phyloP scores from a whole-genome alignment of 2,329 filamentous ascomycete genomes.

The Xylariales sp. region DNA sequence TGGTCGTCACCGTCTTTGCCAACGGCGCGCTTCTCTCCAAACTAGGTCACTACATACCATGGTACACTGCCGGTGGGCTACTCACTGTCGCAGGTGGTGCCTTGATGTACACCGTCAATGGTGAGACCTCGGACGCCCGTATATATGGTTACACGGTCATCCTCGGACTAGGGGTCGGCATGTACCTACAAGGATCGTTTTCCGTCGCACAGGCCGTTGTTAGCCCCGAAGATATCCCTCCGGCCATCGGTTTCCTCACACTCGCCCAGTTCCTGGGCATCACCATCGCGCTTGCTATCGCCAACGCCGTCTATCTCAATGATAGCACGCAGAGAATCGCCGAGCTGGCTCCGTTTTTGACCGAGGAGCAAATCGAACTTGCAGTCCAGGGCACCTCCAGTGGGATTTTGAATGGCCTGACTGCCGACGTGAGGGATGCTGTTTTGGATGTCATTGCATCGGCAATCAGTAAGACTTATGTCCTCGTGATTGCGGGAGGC shows the following conservation, averaged over 20 bases:
- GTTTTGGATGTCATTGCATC: too few species aligned
- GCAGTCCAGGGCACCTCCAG: too few species aligned
- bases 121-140: constrained; percentile 34
- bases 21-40: constrained; percentile 52
- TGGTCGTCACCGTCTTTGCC: constrained; percentile 51
- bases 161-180: constrained; percentile 55
- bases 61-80: constrained; percentile 14
- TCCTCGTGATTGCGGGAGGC: too few species aligned
- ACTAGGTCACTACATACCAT: constrained; percentile 42
- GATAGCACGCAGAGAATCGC: neutral
- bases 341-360: neutral
- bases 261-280: constrained; percentile 33
- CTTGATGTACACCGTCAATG: constrained; percentile 24
- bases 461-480: too few species aligned
- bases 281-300: constrained; percentile 20
- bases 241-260: constrained; percentile 53
- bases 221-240: constrained; percentile 43
- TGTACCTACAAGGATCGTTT: constrained; percentile 51
- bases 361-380: neutral
- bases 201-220: constrained; percentile 52
- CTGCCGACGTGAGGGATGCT: too few species aligned
- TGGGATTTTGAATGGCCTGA: too few species aligned
- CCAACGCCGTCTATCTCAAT: constrained; percentile 26
- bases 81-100: constrained; percentile 25
- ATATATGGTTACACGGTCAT: constrained; percentile 55